Conservation (phyloP, 306 rosid species). For the Vachellia collinsii region DNA sequence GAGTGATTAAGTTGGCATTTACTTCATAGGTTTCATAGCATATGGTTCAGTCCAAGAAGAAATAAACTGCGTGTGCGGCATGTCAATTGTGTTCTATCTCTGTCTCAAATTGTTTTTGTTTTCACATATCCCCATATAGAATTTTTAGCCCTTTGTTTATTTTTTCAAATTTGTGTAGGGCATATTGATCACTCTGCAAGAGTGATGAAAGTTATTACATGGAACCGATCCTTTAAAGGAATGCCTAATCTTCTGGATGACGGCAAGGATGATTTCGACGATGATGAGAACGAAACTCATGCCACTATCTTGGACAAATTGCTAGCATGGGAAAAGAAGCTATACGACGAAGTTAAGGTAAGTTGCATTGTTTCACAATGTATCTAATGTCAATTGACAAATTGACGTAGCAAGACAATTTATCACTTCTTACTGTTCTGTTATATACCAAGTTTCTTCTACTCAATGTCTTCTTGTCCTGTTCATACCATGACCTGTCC, state of each 20-base stretch:
- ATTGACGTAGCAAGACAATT: not conserved
- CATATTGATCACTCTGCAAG: conserved; percentile 94
- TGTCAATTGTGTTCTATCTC: not conserved
- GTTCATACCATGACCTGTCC: not conserved
- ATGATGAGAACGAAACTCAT: conserved; percentile 87
- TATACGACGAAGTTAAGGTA: conserved; percentile 96
- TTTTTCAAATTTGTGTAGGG: conserved; percentile 53
- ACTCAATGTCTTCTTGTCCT: not conserved
- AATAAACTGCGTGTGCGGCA: not conserved
- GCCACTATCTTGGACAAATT: conserved; percentile 91
- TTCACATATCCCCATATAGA: not conserved
- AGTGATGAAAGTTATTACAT: conserved; percentile 91
- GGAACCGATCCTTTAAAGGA: conserved; percentile 89
- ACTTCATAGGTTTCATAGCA: conserved; percentile 15
- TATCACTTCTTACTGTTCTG: not conserved
- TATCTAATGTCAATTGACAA: not conserved
- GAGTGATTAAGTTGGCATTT: not conserved
- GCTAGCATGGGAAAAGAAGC: conserved; percentile 98
- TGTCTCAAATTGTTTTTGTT: not conserved
- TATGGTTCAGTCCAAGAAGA: conserved; percentile 3
- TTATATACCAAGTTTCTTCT: not conserved
- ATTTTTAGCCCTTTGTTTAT: not conserved
- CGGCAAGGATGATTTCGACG: conserved; percentile 75
- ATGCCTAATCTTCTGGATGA: conserved; percentile 54
- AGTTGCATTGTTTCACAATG: not conserved